Evolutionary conservation across 805 yeast species (phyloP).

Genomic region (Monosporozyma siamensis): DNA sequence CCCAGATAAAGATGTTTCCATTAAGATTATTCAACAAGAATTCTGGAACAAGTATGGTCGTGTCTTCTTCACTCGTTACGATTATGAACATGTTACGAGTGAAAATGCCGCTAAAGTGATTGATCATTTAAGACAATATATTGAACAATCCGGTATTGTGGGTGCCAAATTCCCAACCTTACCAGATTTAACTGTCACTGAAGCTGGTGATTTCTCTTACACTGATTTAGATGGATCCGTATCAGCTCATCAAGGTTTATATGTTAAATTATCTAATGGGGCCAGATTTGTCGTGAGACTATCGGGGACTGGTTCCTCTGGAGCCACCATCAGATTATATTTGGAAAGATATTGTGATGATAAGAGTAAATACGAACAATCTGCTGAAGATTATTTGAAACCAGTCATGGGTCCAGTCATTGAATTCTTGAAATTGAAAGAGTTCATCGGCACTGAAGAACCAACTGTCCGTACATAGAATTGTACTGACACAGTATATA

Average conservation of each 20-base stretch:
- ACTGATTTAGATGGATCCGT: slow-evolving; percentile 93
- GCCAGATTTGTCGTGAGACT: slow-evolving; percentile 81
- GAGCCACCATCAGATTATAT: slow-evolving; percentile 92
- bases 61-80: slow-evolving; percentile 95
- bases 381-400: slow-evolving; percentile 62
- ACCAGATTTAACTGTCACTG: slow-evolving; percentile 44
- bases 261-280: slow-evolving; percentile 71
- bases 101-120: slow-evolving; percentile 70
- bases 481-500: too few relatives aligned
- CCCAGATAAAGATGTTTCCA: slow-evolving; percentile 53
- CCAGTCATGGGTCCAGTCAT: slow-evolving; percentile 56
- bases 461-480: slow-evolving; percentile 64
- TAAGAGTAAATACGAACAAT: slow-evolving; percentile 35
- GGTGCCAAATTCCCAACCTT: slow-evolving; percentile 44
- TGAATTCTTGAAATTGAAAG: slow-evolving; percentile 59
- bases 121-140: slow-evolving; percentile 37
- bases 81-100: slow-evolving; percentile 72
- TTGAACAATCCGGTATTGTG: slow-evolving; percentile 33
- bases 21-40: slow-evolving; percentile 67
- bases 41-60: slow-evolving; percentile 94
- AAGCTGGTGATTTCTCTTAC: slow-evolving; percentile 84
- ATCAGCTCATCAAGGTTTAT: slow-evolving; percentile 81
- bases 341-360: slow-evolving; percentile 76
- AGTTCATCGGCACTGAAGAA: slow-evolving; percentile 67
- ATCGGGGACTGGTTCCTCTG: slow-evolving; percentile 96